Base-by-base conservation (phyloP, 2,329 filamentous ascomycete genomes). In the Remersonia thermophila region DNA sequence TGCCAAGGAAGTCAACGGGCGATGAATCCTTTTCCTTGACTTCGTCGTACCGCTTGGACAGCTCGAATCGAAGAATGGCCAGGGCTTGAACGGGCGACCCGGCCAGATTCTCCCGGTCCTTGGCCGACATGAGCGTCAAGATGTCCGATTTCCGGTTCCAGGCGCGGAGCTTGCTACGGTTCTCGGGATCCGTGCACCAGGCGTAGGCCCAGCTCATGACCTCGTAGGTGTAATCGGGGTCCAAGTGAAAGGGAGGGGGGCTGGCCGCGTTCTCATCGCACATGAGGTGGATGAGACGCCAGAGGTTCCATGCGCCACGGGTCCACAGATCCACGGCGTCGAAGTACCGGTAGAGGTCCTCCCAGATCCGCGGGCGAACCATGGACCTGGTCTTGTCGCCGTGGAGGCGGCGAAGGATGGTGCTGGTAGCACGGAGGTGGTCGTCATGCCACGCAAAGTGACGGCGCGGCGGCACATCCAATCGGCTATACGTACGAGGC, bases 271-370 rank as follows among this genome's bases (percentile, higher is more conserved):
- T 45, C 31, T 44, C 27, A 13, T 47, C 33, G 29, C 39, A 36
- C 10, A 46, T 16, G 4, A 30, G 30, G 8, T 42, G 30, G 26
- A 48, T 33, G 7, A 70, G 55, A 17, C 62, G 63, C 59, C 60
- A 67, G 10, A 71, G 52, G 41, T 72, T 72, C 41, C 61, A 52
- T 0, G 61, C 62, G 7, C 68, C 68, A 10, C 59, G 53, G 26
- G 55, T 32, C 48, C 66, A 71, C 18, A 72, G 51, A 33, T 71
- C 67, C 8, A 50, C 39, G 1, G 59, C 55, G 42, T 71, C 67
- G 32, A 66, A 72, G 43, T 64, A 70, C 2, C 50, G 45, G 53
- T 62, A 69, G 15, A 71, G 49, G 17, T 65, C 60, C 26, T 41
- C 37, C 51, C 18, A 49, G 12, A 2, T 53, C 55, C 14, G 48